These are phyloP conservation scores for Phytophthora pluvialis DNA, from an alignment of 352 stramenopile species.

Conservation along the genomic window DNA sequence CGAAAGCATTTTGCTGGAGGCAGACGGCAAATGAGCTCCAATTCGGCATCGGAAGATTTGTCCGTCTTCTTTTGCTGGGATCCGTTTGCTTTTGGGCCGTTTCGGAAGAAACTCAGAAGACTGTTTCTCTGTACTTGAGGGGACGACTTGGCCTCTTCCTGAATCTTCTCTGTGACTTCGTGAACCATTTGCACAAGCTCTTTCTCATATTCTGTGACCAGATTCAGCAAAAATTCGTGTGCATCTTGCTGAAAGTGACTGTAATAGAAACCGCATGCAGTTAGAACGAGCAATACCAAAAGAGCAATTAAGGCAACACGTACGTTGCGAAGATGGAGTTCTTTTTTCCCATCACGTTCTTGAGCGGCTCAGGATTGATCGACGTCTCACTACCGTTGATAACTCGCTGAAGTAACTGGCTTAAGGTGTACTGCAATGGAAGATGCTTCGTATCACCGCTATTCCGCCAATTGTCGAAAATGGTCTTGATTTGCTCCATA, in stretches of 20 bases:
- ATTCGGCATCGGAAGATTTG: constrained; percentile 27
- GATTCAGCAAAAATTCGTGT: constrained; percentile 86
- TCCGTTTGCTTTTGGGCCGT: constrained; percentile 22
- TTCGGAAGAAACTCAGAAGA: constrained; percentile 74
- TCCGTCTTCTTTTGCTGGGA: constrained; percentile 11
- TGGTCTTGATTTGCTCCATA: constrained; percentile 51
- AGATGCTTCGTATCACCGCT: constrained; percentile 60
- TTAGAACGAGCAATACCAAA: constrained; percentile 6
- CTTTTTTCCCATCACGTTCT: constrained; percentile 77
- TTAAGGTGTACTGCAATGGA: constrained; percentile 61
- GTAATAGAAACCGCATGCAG: constrained; percentile 11
- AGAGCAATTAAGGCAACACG: constrained; percentile 19
- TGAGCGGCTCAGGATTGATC: constrained; percentile 84
- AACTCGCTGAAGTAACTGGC: constrained; percentile 65
- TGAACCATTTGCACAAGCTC: constrained; percentile 66
- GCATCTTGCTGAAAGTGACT: constrained; percentile 88
- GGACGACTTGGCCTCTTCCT: constrained; percentile 27
- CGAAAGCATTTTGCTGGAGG: constrained; percentile 83
- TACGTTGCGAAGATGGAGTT: constrained; percentile 87
- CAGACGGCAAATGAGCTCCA: constrained; percentile 60
- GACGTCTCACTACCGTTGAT: constrained; percentile 64
- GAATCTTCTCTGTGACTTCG: constrained; percentile 44
- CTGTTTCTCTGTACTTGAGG: constrained; percentile 44
- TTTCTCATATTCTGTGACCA: constrained; percentile 88
- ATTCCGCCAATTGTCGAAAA: constrained; percentile 56